phyloP scores from a whole-genome alignment of 345 rosid genomes.

The Abelmoschus esculentus region DNA sequence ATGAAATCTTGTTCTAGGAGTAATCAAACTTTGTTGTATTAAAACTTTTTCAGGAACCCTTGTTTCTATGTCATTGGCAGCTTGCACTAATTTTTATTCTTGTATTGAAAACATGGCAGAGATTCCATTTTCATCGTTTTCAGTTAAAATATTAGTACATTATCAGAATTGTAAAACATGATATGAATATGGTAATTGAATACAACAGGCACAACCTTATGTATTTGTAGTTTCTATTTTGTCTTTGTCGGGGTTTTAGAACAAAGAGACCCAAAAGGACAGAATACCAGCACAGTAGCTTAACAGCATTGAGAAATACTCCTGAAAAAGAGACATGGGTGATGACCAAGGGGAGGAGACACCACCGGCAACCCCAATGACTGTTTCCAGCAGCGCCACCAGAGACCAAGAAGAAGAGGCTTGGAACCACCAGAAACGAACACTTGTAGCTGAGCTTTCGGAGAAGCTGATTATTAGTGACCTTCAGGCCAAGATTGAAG shows the following conservation, averaged over 20 bases:
- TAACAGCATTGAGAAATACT: not conserved
- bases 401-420: slow-evolving; percentile 31
- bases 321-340: slow-evolving; percentile 14
- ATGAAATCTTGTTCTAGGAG: not conserved
- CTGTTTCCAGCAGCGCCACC: not conserved
- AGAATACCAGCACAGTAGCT: not conserved
- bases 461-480: slow-evolving; percentile 47
- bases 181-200: too few species aligned
- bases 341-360: slow-evolving; percentile 13
- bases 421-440: slow-evolving; percentile 21
- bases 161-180: too few species aligned
- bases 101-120: not conserved
- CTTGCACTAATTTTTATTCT: not conserved
- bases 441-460: slow-evolving; percentile 33
- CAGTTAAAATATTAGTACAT: too few species aligned
- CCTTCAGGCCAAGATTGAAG: slow-evolving; percentile 50
- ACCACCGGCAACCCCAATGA: slow-evolving; percentile 4
- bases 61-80: not conserved
- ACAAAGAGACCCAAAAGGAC: not conserved
- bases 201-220: not conserved
- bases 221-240: not conserved
- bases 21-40: not conserved
- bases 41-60: not conserved
- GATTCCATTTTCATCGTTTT: too few species aligned
- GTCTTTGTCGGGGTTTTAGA: slow-evolving; percentile 6